Conservation (phyloP, 1,139 yeast species). For the Meyerozyma sp. region DNA sequence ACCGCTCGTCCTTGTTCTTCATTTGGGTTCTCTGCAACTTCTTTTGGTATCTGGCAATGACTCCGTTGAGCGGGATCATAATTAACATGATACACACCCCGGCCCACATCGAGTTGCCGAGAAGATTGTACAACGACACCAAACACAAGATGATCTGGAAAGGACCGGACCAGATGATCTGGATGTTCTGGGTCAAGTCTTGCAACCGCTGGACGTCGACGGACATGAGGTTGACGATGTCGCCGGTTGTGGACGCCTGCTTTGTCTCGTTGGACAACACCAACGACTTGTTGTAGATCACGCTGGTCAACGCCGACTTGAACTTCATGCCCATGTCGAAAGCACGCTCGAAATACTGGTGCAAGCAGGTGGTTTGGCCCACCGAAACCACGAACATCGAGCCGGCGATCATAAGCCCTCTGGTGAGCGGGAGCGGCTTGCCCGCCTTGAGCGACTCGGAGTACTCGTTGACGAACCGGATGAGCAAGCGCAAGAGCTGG, state of each 20-base stretch:
- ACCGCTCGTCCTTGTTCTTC: slow-evolving; percentile 43
- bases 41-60: slow-evolving; percentile 70
- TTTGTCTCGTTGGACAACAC: slow-evolving; percentile 81
- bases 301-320: slow-evolving; percentile 72
- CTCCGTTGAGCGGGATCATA: slow-evolving; percentile 81
- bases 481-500: slow-evolving; percentile 69
- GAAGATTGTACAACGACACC: slow-evolving; percentile 16
- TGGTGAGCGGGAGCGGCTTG: slow-evolving; percentile 55
- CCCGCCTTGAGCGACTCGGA: slow-evolving; percentile 30
- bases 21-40: slow-evolving; percentile 59
- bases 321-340: slow-evolving; percentile 90
- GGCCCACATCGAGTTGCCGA: slow-evolving; percentile 96
- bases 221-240: slow-evolving; percentile 93
- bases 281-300: slow-evolving; percentile 76
- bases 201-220: slow-evolving; percentile 94
- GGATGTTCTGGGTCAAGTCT: slow-evolving; percentile 82
- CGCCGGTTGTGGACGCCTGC: slow-evolving; percentile 83
- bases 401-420: slow-evolving; percentile 77
- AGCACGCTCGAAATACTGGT: slow-evolving; percentile 87
- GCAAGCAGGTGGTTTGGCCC: slow-evolving; percentile 77
- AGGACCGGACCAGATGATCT: slow-evolving; percentile 94
- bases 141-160: slow-evolving; percentile 78
- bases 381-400: slow-evolving; percentile 83
- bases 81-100: slow-evolving; percentile 82
- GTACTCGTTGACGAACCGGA: slow-evolving; percentile 79